Conservation (phyloP, 1,139 yeast genomes). For the Geotrichum macrosporum region DNA sequence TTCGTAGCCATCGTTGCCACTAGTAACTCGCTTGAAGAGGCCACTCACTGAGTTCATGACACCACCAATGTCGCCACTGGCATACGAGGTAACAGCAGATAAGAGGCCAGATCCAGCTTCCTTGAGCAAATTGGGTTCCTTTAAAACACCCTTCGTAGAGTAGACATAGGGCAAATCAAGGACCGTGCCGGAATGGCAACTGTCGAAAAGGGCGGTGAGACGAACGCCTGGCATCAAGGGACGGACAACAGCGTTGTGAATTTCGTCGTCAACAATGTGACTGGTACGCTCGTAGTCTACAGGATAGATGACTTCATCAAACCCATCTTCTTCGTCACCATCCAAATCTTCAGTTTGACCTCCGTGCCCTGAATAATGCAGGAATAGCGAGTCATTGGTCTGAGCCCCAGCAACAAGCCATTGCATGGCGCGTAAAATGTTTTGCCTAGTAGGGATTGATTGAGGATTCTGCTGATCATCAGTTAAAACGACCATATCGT, state of each 20-base stretch:
- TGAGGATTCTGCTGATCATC: conserved; percentile 65
- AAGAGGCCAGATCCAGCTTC: conserved; percentile 79
- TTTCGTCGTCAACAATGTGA: conserved; percentile 73
- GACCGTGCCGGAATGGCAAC: conserved; percentile 92
- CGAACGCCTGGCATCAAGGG: conserved; percentile 79
- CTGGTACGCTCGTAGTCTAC: conserved; percentile 75
- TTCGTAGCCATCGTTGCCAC: conserved; percentile 42
- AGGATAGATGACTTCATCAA: conserved; percentile 87
- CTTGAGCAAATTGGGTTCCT: conserved; percentile 82
- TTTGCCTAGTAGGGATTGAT: conserved; percentile 68
- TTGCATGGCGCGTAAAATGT: conserved; percentile 80
- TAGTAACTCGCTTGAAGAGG: conserved; percentile 47
- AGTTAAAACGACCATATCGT: conserved; percentile 80
- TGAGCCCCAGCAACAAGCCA: conserved; percentile 82
- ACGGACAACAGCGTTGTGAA: conserved; percentile 77
- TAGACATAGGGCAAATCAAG: conserved; percentile 85
- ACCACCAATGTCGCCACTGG: conserved; percentile 62
- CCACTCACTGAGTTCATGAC: conserved; percentile 48
- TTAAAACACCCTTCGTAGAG: conserved; percentile 84
- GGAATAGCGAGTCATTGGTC: conserved; percentile 63
- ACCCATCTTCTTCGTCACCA: conserved; percentile 90
- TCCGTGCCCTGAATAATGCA: conserved; percentile 95
- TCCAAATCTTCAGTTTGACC: conserved; percentile 74
- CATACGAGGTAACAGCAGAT: conserved; percentile 66
- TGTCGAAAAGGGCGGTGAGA: conserved; percentile 82